A percentile compares a stretch with the other conserved stretches of the same genome.
phyloP scores from a whole-genome alignment of 352 stramenopile species.

The Globisporangium cylindrosporum region DNA sequence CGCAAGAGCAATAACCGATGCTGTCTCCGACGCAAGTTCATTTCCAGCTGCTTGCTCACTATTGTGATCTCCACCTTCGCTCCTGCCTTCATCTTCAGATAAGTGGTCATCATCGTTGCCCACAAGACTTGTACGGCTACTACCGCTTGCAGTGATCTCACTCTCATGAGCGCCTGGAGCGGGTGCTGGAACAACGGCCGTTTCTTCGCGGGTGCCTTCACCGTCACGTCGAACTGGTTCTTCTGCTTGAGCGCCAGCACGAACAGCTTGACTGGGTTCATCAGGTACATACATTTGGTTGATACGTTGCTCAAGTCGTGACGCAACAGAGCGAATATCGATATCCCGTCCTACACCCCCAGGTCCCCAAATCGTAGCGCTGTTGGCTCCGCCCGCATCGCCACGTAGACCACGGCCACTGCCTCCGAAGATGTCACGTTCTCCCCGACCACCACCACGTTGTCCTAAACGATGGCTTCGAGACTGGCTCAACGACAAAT shows the following conservation, averaged over 20 bases:
- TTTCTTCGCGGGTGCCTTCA: not conserved
- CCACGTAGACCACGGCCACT: conserved; percentile 34
- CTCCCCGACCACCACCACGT: conserved; percentile 42
- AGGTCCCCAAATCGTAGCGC: conserved; percentile 35
- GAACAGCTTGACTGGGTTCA: conserved; percentile 18
- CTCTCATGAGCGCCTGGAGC: conserved; percentile 22
- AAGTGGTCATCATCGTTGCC: conserved; percentile 16
- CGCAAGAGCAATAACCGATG: conserved; percentile 77
- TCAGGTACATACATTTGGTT: conserved; percentile 43
- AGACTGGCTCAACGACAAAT: conserved; percentile 29
- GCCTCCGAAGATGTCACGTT: conserved; percentile 51
- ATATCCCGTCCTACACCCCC: conserved; percentile 31
- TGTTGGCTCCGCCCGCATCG: conserved; percentile 24
- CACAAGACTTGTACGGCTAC: conserved; percentile 17
- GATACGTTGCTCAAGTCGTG: conserved; percentile 73
- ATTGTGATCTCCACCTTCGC: conserved; percentile 1
- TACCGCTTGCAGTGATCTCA: conserved; percentile 36
- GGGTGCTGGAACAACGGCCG: not conserved
- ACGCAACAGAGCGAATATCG: conserved; percentile 67
- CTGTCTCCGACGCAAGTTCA: conserved; percentile 46
- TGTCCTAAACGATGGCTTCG: conserved; percentile 29
- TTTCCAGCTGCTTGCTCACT: conserved; percentile 22
- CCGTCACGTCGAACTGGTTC: not conserved
- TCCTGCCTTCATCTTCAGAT: conserved; percentile 14
- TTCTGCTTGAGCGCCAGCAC: conserved; percentile 3